A percentile compares a stretch with the other conserved stretches of the same genome.
phyloP scores from a whole-genome alignment of 2,329 filamentous ascomycete genomes.

The Cryphonectria japonica region DNA sequence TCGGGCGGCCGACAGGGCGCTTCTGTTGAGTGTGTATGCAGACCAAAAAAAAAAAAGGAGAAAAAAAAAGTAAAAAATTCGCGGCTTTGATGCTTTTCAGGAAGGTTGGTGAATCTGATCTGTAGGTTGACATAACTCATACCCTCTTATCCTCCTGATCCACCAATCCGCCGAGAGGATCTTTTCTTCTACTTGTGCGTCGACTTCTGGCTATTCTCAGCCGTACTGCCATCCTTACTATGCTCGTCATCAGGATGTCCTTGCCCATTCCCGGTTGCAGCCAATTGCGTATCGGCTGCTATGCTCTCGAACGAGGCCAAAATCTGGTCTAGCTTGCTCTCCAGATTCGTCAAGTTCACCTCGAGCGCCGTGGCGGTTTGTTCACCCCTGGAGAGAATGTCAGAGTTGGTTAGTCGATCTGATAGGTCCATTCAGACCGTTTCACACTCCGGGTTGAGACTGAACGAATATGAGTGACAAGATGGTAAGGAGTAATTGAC shows the following conservation, averaged over 20 bases:
- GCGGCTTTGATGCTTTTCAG: background rate
- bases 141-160: background rate
- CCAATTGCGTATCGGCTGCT: background rate
- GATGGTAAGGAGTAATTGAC: background rate
- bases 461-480: background rate
- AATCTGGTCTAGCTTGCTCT: conserved; percentile 59
- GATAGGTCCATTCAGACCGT: background rate
- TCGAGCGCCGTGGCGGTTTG: conserved; percentile 58
- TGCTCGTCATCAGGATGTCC: background rate
- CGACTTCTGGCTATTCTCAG: background rate
- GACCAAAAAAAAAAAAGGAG: background rate
- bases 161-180: background rate
- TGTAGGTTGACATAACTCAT: background rate
- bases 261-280: conserved; percentile 12
- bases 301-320: conserved; percentile 51
- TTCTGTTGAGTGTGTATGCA: background rate
- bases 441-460: background rate
- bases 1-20: background rate
- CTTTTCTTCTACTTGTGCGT: conserved; percentile 4
- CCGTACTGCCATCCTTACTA: background rate
- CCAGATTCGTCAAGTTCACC: conserved; percentile 54
- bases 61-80: background rate
- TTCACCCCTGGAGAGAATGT: conserved; percentile 49
- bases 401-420: conserved; percentile 6
- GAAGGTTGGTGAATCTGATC: background rate